Evolutionary conservation across 371 early-diverging fungal species (phyloP), one percentile per base, ranked within the genome.

Genomic region (Mucor saturninus): DNA sequence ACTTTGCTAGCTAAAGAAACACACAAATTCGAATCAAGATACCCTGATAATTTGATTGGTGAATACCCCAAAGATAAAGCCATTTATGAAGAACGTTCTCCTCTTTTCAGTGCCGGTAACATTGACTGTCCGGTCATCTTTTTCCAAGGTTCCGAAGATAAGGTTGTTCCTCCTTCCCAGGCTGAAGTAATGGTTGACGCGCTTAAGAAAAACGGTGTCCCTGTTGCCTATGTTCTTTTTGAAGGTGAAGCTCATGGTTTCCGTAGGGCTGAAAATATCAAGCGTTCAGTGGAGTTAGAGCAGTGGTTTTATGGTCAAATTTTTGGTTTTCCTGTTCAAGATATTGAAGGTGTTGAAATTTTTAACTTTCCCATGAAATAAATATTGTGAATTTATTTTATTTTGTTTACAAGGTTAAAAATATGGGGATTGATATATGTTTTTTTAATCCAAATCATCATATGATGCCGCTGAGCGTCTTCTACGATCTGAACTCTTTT

Each of bases 131-230:
- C 93, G 7, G 85, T 83, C 31, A 83, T 91, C 7, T 86, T 93
- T 60, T 83, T 90, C 79, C 93, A 93, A 64, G 93, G 93, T 1
- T 42, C 71, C 10, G 88, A 88, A n/a, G 93, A 93, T 63, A 84
- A 86, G 63, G 86, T 91, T 4, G 93, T 93, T 10, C 93, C 91
- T 40, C 88, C 89, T 15, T 86, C 85, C 32, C 93, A 93, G 69
- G 78, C 93, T 7, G 85, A 88, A 67, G 64, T 84, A 43, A 91
- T 93, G 85, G 90, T 89, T 5, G 71, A 86, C 15, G 86, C 88
- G 7, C 65, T 93, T 45, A 81, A 80, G 55, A 57, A 83, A 31
- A 85, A 85, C 5, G 84, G 84, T 9, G 63, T 89, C 0, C 82
- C 83, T 5, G 89, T 90, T n/a, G 86, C 88, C 2, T 89, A 86